Evolutionary conservation across 768 basidiomycete genomes (phyloP), one percentile per base, ranked within the genome.

Genomic region (Lactifluus subvellereus): DNA sequence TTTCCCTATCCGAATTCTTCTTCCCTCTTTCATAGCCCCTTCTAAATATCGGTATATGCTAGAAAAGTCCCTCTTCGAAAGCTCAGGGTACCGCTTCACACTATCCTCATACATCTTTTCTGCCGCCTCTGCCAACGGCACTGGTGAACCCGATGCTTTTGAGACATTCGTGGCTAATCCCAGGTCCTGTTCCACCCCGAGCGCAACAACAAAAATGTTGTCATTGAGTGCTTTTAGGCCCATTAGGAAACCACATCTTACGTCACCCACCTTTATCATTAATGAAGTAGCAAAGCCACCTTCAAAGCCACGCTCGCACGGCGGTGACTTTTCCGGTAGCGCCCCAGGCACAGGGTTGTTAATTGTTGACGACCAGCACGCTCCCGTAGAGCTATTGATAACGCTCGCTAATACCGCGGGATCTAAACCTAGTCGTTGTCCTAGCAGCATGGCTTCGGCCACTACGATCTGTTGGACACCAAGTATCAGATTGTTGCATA

Each of bases 371-470:
- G 91, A 80, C 91, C 91, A 93, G 70, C 91, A 94, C 18, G 80
- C 78, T 4, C 91, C 92, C 3, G 89, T 91, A 64, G 87, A 88
- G 70, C 81, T 93, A 71, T 94, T 94, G 66, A 96, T 85, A 4
- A 95, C 91, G 6, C 84, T 80, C 3, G 93, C 88, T 22, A 96
- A 80, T 35, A 94, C 77, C 9, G 79, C 78, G 18, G 92, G 83
- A 51, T 91, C 81, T 60, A 96, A 75, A 3, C 93, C 94, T n/a
- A 95, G 76, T 61, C 82, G 85, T 72, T 84, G 81, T 4, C 94
- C 94, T 10, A 95, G 79, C 5, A 94, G 74, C 93, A 96, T 95
- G 4, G 88, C 92, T 74, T 96, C 94, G n/a, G 82, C 88, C 1
- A 91, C 83, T 16, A 86, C 89, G 58, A 92, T 84, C 73, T 94